Evolutionary conservation across 345 rosid genomes (phyloP).

Genomic region (Euclidium syriacum): DNA sequence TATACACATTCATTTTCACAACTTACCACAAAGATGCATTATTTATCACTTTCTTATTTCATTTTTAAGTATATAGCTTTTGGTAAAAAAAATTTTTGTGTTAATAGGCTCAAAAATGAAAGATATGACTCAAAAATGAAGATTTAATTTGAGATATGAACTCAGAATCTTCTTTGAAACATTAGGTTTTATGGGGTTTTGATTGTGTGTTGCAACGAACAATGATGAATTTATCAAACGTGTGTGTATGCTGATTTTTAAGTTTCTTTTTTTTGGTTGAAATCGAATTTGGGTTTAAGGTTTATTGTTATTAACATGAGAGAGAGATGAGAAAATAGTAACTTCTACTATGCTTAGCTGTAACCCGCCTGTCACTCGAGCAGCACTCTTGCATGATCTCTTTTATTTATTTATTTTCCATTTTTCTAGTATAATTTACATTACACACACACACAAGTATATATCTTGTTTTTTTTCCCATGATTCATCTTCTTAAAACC

Average conservation of each 20-base stretch:
- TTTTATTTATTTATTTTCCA: conserved; percentile 15
- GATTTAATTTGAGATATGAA: conserved; percentile 3
- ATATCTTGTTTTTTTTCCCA: conserved; percentile 12
- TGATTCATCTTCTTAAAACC: conserved; percentile 10
- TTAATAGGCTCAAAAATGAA: neutral
- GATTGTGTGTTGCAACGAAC: conserved; percentile 35
- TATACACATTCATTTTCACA: neutral
- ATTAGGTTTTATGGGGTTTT: conserved; percentile 1
- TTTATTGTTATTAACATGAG: conserved; percentile 46
- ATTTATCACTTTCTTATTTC: neutral
- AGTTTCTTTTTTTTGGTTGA: conserved; percentile 4
- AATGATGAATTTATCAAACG: conserved; percentile 31
- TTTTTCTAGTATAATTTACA: neutral
- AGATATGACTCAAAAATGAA: conserved; percentile 2
- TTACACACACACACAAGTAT: neutral
- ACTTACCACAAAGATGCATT: neutral
- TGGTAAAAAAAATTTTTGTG: neutral
- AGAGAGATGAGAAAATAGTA: conserved; percentile 36
- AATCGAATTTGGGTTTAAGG: conserved; percentile 39
- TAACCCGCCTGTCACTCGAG: conserved; percentile 84
- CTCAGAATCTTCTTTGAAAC: conserved; percentile 14
- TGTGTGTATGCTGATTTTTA: conserved; percentile 1
- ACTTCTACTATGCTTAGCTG: conserved; percentile 57
- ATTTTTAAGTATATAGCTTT: neutral
- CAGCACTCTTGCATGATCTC: conserved; percentile 95